Evolutionary conservation across 345 rosid species (phyloP).

Genomic region (Turnera subulata): DNA sequence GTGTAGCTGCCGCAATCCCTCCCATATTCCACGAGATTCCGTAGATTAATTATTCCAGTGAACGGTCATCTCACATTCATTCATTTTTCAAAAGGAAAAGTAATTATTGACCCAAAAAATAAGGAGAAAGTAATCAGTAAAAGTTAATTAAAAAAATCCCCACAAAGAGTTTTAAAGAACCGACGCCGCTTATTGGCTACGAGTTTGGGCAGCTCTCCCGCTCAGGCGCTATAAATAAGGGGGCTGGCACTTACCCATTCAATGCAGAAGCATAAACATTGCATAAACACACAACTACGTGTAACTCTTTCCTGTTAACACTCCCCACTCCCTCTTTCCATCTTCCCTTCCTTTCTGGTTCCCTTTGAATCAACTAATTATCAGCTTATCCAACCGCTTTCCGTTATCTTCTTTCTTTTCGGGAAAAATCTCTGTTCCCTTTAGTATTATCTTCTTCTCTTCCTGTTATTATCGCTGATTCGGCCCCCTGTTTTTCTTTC

Average conservation of each 20-base stretch:
- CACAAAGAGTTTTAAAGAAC: conserved; percentile 10
- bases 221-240: conserved; percentile 23
- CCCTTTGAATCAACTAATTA: background rate
- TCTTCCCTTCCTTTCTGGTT: no score
- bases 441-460: no score
- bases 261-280: background rate
- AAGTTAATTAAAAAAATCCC: no score
- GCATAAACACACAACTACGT: background rate
- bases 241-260: background rate
- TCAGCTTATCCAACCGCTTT: background rate
- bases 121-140: no score
- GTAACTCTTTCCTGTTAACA: conserved; percentile 6
- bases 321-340: conserved; percentile 15
- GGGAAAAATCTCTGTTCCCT: no score
- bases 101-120: no score
- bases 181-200: conserved; percentile 12
- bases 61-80: background rate
- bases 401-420: background rate
- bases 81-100: background rate
- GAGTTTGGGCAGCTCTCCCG: no score
- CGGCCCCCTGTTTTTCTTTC: no score
- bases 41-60: no score
- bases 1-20: background rate
- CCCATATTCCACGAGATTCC: no score
- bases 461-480: no score